These are phyloP conservation scores for Dissophora globulifera DNA, from an alignment of 192 early-diverging fungal genomes.

Conservation along the genomic window DNA sequence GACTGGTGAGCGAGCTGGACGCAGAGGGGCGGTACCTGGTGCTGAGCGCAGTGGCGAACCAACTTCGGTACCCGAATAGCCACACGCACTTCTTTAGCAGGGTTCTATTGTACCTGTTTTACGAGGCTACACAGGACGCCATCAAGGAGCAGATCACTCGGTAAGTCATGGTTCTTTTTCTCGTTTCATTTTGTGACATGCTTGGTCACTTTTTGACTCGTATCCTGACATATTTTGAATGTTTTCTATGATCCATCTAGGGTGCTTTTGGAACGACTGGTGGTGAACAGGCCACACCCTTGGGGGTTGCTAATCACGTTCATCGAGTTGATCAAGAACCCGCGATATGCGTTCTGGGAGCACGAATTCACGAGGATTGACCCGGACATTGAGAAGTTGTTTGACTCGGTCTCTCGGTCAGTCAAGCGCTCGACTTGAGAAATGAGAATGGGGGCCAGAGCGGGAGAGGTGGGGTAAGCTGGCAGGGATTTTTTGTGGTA, in stretches of 20 bases:
- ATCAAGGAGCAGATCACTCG: conserved; percentile 95
- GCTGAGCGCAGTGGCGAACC: conserved; percentile 93
- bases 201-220: not conserved
- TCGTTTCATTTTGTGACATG: not conserved
- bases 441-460: not conserved
- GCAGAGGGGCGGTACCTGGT: conserved; percentile 89
- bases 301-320: conserved; percentile 98
- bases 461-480: not conserved
- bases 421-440: conserved; percentile 39
- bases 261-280: conserved; percentile 92
- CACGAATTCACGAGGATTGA: conserved; percentile 73
- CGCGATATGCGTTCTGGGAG: conserved; percentile 69
- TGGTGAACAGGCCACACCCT: conserved; percentile 97
- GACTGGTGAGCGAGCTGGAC: conserved; percentile 78
- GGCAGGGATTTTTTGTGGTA: not conserved
- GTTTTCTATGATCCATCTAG: too few relatives aligned
- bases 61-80: conserved; percentile 94
- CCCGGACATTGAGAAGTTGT: conserved; percentile 83
- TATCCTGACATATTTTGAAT: too few relatives aligned
- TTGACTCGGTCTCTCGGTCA: conserved; percentile 69
- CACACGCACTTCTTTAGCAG: conserved; percentile 96
- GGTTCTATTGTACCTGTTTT: conserved; percentile 88
- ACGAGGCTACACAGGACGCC: conserved; percentile 76
- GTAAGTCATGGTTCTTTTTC: conserved; percentile 43
- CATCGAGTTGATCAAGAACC: conserved; percentile 96